Percentiles rank a stretch among this genome's conserved stretches.
Conservation (phyloP, 176 grass and related monocot genomes). For the Poa annua region DNA sequence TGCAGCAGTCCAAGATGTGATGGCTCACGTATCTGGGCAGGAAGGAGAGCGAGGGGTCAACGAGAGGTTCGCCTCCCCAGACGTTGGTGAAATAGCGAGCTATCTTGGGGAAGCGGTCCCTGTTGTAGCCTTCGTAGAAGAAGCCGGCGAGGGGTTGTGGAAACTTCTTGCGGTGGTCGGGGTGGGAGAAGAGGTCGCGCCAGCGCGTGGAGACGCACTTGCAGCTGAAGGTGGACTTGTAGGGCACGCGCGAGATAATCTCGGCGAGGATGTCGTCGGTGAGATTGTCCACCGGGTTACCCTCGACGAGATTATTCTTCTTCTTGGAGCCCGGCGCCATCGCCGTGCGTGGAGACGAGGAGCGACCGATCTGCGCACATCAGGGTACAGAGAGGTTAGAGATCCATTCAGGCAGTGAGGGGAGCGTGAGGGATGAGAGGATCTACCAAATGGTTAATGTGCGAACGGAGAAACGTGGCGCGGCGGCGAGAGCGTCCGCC, state of each 20-base stretch:
- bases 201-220: background rate
- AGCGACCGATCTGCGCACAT: background rate
- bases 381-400: no score
- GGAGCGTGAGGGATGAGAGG: no score
- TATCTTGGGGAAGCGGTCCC: background rate
- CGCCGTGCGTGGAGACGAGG: background rate
- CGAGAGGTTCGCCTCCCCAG: background rate
- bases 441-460: no score
- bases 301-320: background rate
- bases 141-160: background rate
- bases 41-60: background rate
- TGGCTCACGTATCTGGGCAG: background rate
- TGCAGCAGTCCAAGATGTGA: background rate
- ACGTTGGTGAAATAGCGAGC: background rate
- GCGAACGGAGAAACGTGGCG: no score
- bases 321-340: background rate
- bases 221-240: background rate
- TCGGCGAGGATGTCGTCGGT: background rate
- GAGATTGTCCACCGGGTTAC: background rate
- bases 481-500: no score
- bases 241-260: background rate
- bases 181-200: conserved; percentile 1
- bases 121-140: background rate
- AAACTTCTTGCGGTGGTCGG: background rate
- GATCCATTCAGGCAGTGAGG: no score